These are phyloP conservation scores for Collybia sp. DNA, from an alignment of 768 basidiomycete genomes.

Conservation along the genomic window DNA sequence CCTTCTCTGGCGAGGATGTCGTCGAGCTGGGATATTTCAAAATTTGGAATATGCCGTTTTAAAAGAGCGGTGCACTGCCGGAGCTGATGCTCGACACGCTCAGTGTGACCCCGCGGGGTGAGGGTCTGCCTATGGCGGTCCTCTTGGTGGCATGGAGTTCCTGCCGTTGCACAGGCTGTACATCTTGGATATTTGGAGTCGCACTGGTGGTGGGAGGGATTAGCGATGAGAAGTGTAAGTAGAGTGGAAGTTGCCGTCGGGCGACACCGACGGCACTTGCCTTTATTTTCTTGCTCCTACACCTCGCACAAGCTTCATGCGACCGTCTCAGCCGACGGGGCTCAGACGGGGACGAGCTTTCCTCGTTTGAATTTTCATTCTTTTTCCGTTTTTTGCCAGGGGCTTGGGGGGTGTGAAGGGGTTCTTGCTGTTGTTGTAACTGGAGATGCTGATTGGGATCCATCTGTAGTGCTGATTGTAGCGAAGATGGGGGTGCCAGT, in stretches of 20 bases:
- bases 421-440: slow-evolving; percentile 37
- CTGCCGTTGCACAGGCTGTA: slow-evolving; percentile 78
- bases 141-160: slow-evolving; percentile 80
- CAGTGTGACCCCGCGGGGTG: slow-evolving; percentile 80
- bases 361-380: slow-evolving; percentile 50
- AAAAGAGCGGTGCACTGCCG: slow-evolving; percentile 75
- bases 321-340: slow-evolving; percentile 80
- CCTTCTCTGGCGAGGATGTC: slow-evolving; percentile 62
- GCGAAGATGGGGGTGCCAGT: slow-evolving; percentile 36
- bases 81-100: slow-evolving; percentile 77
- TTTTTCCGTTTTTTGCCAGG: slow-evolving; percentile 53
- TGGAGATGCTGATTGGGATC: slow-evolving; percentile 53
- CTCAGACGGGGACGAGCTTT: slow-evolving; percentile 54
- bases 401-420: slow-evolving; percentile 16
- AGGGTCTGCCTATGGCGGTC: slow-evolving; percentile 85
- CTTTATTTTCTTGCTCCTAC: slow-evolving; percentile 97
- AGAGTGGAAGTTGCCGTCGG: slow-evolving; percentile 82
- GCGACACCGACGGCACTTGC: slow-evolving; percentile 64
- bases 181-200: slow-evolving; percentile 88
- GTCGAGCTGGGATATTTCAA: slow-evolving; percentile 63
- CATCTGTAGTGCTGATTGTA: slow-evolving; percentile 66
- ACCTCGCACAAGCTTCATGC: slow-evolving; percentile 89
- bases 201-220: slow-evolving; percentile 49
- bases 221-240: slow-evolving; percentile 17
- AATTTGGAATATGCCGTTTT: slow-evolving; percentile 66